Evolutionary conservation across 345 rosid genomes (phyloP), one percentile per base, ranked within the genome.

Genomic region (Citrus trifoliata): DNA sequence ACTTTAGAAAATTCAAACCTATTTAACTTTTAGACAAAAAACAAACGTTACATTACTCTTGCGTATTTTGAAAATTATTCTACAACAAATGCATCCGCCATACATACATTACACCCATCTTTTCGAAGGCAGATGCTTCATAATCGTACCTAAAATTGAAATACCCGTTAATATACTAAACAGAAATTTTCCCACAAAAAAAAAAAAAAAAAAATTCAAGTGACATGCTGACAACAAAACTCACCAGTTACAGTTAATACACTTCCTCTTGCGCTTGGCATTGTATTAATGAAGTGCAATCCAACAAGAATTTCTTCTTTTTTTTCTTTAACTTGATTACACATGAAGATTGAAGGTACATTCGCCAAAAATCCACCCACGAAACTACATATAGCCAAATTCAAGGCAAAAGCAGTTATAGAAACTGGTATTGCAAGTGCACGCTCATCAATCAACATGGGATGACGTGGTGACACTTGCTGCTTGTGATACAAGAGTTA

Each of bases 141-240:
- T 40, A 40, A 40, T 40, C 13, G 48, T 40, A 40, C 48, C 48
- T 10, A 42, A 42, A 42, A 42, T 42, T 2, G 12, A 42, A 42
- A 42, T 42, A 10, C 4, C 16, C 48, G 4, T 42, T 42, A 42
- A 42, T 42, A 42, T 42, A 24, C 16, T 18, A 28, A 7, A 32
- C 1, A 5, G 12, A 30, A 14, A 12, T 32, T 19, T 69, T 30
- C 10, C 72, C 33, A 42, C 58, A 1, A 37, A 7, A 16, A 5
- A 1, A 70, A 18, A n/a, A n/a, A n/a, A 22, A 3, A 2, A 38
- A 8, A 2, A 38, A 4, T 12, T 30, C 53, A 19, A 58, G 76
- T 73, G 67, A 60, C 38, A 16, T 73, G 76, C 66, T 73, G 76
- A 73, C 76, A 73, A 38, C 9, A 73, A 24, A 59, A 59, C 51